Evolutionary conservation across 495 filamentous ascomycete genomes (phyloP).

Genomic region (Penicillium alfredii): DNA sequence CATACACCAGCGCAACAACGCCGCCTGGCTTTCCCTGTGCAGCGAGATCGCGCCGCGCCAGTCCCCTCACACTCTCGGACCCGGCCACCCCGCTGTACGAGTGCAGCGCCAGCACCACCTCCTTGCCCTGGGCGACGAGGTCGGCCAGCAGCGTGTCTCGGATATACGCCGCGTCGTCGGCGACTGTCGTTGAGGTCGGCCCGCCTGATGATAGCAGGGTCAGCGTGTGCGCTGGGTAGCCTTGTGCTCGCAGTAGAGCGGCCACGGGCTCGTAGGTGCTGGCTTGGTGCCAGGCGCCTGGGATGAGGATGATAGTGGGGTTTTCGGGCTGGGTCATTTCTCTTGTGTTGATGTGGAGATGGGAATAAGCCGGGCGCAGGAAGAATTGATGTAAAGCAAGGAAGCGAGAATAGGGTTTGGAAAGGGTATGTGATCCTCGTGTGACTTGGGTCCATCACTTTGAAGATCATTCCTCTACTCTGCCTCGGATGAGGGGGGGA

Average conservation of each 20-base stretch:
- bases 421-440: too few relatives aligned
- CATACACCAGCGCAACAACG: conserved; percentile 11
- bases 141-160: conserved; percentile 10
- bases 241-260: conserved; percentile 15
- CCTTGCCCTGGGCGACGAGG: conserved; percentile 29
- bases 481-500: too few relatives aligned
- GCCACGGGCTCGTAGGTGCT: conserved; percentile 24
- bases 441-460: too few relatives aligned
- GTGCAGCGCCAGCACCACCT: conserved; percentile 28
- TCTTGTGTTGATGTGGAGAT: too few relatives aligned
- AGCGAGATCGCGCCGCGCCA: conserved; percentile 14
- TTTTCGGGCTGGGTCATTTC: too few relatives aligned
- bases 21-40: conserved; percentile 10
- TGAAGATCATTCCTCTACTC: too few relatives aligned
- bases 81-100: conserved; percentile 33
- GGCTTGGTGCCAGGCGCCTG: conserved; percentile 33
- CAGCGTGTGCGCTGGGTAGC: conserved; percentile 12
- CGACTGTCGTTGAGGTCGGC: conserved; percentile 3
- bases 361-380: too few relatives aligned
- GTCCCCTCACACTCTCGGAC: conserved; percentile 29
- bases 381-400: too few relatives aligned
- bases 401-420: too few relatives aligned
- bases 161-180: conserved; percentile 16
- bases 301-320: conserved; percentile 33
- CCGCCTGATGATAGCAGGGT: conserved; percentile 11